Evolutionary conservation across 495 filamentous ascomycete species (phyloP).

Genomic region (Collariella sp.): DNA sequence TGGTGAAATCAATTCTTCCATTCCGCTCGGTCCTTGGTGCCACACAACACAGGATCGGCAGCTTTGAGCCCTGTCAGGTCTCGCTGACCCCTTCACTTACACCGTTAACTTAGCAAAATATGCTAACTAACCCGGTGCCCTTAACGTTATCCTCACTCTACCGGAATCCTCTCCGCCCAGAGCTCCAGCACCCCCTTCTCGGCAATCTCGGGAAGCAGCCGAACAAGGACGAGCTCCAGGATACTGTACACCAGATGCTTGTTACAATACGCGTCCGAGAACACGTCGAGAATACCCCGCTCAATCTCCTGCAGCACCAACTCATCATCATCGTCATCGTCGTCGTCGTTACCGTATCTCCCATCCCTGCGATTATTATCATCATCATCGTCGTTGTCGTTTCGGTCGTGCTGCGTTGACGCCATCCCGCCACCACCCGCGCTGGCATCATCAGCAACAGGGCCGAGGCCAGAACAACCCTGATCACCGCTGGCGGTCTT

Average conservation of each 20-base stretch:
- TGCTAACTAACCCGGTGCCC: neutral
- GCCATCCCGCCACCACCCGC: slow-evolving; percentile 1
- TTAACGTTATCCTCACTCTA: slow-evolving; percentile 11
- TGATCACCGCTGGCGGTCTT: slow-evolving; percentile 14
- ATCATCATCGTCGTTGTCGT: neutral
- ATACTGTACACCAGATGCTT: slow-evolving; percentile 76
- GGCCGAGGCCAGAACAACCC: neutral
- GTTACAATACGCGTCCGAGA: slow-evolving; percentile 78
- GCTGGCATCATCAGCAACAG: neutral
- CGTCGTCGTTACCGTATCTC: slow-evolving; percentile 8
- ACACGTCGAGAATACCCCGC: slow-evolving; percentile 55
- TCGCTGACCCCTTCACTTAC: too few relatives aligned
- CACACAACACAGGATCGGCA: too few relatives aligned
- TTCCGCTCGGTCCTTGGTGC: too few relatives aligned
- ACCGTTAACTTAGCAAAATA: neutral
- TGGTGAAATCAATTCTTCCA: neutral
- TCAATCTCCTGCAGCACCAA: slow-evolving; percentile 41
- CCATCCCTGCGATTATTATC: neutral
- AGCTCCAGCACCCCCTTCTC: slow-evolving; percentile 64
- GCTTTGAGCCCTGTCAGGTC: too few relatives aligned
- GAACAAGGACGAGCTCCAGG: slow-evolving; percentile 67
- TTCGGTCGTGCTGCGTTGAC: neutral
- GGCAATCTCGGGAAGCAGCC: slow-evolving; percentile 74
- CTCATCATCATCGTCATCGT: slow-evolving; percentile 30
- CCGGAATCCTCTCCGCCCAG: slow-evolving; percentile 60